phyloP scores from a whole-genome alignment of 164 flowering plant genomes.

The Akebia trifoliata region DNA sequence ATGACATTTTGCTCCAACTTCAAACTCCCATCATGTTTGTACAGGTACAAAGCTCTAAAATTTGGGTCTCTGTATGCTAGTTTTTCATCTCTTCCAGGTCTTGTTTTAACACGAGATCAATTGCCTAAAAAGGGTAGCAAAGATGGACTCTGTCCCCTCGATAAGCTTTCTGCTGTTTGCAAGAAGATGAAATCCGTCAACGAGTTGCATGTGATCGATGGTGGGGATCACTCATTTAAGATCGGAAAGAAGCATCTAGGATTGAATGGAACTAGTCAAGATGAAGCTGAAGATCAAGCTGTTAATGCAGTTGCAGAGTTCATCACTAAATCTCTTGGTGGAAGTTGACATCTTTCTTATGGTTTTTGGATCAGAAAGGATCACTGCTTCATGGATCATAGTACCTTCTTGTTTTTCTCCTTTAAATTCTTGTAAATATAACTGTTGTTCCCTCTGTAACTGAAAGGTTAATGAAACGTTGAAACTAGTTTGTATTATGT shows the following conservation, averaged over 20 bases:
- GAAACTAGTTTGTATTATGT: too few species aligned
- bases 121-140: slow-evolving; percentile 64
- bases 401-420: background rate
- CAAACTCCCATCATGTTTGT: slow-evolving; percentile 68
- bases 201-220: slow-evolving; percentile 65
- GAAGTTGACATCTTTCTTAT: slow-evolving; percentile 7
- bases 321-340: slow-evolving; percentile 26
- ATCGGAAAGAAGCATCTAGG: slow-evolving; percentile 62
- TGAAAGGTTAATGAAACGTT: too few species aligned
- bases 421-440: background rate
- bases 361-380: background rate
- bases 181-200: slow-evolving; percentile 51
- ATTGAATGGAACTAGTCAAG: slow-evolving; percentile 46
- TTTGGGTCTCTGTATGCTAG: background rate
- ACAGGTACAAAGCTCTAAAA: slow-evolving; percentile 43
- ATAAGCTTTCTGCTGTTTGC: slow-evolving; percentile 50
- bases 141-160: slow-evolving; percentile 79
- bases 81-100: background rate
- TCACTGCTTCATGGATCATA: background rate
- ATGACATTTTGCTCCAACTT: slow-evolving; percentile 58
- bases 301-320: slow-evolving; percentile 52
- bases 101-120: too few species aligned
- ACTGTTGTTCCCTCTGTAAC: background rate
- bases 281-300: slow-evolving; percentile 61
- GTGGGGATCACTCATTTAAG: slow-evolving; percentile 92